Percentiles rank a stretch among this genome's conserved stretches.
These are phyloP conservation scores for Ceratocystis ficicola DNA, from an alignment of 2,329 filamentous ascomycete genomes.

Conservation along the genomic window DNA sequence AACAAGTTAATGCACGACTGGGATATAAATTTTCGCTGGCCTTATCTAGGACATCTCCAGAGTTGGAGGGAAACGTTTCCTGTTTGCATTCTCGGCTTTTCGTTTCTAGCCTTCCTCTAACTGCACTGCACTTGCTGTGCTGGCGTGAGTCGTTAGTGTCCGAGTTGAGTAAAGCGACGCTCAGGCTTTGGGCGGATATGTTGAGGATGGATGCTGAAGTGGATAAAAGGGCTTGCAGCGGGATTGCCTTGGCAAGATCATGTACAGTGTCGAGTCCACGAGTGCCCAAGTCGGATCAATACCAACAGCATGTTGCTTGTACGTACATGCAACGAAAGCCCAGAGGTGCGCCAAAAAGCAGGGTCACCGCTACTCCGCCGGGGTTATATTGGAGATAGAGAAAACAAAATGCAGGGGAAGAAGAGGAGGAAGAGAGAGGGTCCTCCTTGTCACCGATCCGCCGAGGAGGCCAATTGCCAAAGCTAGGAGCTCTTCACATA, in stretches of 20 bases:
- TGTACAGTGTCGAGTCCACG: too few species aligned
- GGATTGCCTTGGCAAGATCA: too few species aligned
- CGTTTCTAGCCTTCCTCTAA: background rate
- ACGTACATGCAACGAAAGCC: too few species aligned
- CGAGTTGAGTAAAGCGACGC: too few species aligned
- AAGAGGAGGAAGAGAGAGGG: background rate
- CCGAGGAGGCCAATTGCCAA: background rate
- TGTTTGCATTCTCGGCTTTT: background rate
- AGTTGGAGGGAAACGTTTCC: background rate
- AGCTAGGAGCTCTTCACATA: too few species aligned
- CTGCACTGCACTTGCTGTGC: too few species aligned
- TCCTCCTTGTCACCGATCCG: background rate
- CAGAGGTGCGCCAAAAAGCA: background rate
- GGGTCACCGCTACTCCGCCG: constrained; percentile 7
- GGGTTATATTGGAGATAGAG: background rate
- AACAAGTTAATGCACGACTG: constrained; percentile 11
- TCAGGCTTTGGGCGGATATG: too few species aligned
- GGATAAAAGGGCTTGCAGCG: too few species aligned
- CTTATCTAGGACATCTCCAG: background rate
- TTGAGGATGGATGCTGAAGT: too few species aligned
- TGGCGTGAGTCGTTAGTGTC: too few species aligned
- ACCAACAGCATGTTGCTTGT: too few species aligned
- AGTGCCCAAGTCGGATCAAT: too few species aligned
- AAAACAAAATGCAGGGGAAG: constrained; percentile 8
- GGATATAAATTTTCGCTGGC: constrained; percentile 1